phyloP scores from a whole-genome alignment of 2,329 filamentous ascomycete species.

The Alternaria sp. region DNA sequence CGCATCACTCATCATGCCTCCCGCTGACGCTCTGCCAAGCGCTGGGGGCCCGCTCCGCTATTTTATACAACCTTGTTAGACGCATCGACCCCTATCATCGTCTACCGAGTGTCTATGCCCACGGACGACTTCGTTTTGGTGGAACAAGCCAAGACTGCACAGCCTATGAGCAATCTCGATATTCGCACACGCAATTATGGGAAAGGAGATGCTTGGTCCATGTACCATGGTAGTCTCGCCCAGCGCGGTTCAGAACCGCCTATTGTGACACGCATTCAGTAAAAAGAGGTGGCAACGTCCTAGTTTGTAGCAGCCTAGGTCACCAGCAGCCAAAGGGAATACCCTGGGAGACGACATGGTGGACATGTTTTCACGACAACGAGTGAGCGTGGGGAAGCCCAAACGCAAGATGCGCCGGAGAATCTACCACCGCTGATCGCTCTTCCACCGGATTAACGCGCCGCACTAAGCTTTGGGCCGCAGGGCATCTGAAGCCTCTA shows the following conservation, averaged over 20 bases:
- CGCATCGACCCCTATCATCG: constrained; percentile 25
- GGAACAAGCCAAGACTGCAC: constrained; percentile 18
- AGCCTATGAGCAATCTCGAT: constrained; percentile 21
- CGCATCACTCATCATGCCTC: constrained; percentile 16
- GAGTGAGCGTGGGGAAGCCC: constrained; percentile 18
- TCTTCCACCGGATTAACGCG: constrained; percentile 27
- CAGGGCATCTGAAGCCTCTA: constrained; percentile 33
- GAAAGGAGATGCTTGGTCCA: constrained; percentile 15
- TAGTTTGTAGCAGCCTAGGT: constrained; percentile 4
- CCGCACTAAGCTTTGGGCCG: constrained; percentile 30
- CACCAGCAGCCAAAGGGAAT: neutral
- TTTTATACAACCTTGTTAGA: constrained; percentile 18
- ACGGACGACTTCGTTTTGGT: constrained; percentile 17
- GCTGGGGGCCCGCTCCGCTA: constrained; percentile 34
- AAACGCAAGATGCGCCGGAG: constrained; percentile 26
- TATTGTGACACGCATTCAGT: constrained; percentile 22
- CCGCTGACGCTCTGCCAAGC: constrained; percentile 33
- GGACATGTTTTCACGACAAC: constrained; percentile 13
- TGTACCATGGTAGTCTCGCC: constrained; percentile 25
- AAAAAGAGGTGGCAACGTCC: constrained; percentile 5
- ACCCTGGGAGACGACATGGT: constrained; percentile 5
- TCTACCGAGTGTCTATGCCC: constrained; percentile 6
- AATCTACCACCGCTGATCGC: constrained; percentile 22
- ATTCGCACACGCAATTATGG: constrained; percentile 14
- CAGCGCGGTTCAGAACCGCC: constrained; percentile 11